Base-by-base conservation (phyloP, 169 alveolate genomes). In the Eimeria sp. region DNA sequence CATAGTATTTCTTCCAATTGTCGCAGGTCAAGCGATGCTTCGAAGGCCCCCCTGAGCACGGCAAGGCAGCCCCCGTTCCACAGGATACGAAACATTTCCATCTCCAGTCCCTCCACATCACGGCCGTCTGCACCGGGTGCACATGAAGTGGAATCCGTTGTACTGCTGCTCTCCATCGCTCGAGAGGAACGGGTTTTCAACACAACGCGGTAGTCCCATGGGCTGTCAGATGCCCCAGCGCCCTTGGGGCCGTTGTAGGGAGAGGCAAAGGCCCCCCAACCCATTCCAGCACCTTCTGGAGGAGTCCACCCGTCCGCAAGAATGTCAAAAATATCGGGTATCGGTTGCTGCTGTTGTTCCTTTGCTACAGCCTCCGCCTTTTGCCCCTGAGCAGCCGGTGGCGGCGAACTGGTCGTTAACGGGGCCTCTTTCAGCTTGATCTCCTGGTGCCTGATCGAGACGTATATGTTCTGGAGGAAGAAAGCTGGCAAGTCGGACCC, bases 401-500 rank as follows among this genome's bases (percentile, higher is more conserved):
- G 49, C 51, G 91, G 76, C 25, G 91, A 70, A 20, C 45, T 57
- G 63, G 82, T 16, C 65, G 47, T n/a, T 18, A 63, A 22, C 65
- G 95, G 78, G 27, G 95, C 14, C 67, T 47, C 86, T 34, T 78
- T 49, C 43, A 95, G 89, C 16, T 95, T 78, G 30, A 97, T 96
- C 89, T 95, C 97, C 58, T 97, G 97, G 92, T 97, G 96, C 54
- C 96, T 89, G 82, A 98, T 98, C 76, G 98, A 95, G 67, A 97
- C 90, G 90, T 97, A 98, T 45, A 98, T 76, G 91, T 97, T 96
- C 76, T 91, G 95, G 76, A 98, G 96, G 95, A 97, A 97, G 94
- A 97, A 97, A 5, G 96, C 82, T 70, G 98, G 98, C 65, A 98
- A 95, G 92, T 98, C 98, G 91, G 98, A 96, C 2, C 99, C 99